A percentile compares a stretch with the other conserved stretches of the same genome.
Evolutionary conservation across 176 grass and related monocot species (phyloP).

Genomic region (Hsuehochloa calcarea): DNA sequence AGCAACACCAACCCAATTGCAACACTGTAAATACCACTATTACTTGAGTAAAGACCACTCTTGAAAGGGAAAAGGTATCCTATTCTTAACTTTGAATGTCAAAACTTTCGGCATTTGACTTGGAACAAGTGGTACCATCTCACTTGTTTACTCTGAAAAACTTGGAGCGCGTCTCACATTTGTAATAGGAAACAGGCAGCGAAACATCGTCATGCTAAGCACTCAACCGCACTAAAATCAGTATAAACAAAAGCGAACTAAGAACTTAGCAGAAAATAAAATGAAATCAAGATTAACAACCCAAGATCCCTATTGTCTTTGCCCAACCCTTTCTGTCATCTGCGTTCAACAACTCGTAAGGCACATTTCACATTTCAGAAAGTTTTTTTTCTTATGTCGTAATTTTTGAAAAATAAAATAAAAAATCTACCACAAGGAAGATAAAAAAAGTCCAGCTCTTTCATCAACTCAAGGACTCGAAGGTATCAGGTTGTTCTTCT

Average conservation of each 20-base stretch:
- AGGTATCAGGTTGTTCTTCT: no score
- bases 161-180: slow-evolving; percentile 21
- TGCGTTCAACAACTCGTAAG: slow-evolving; percentile 5
- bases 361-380: background rate
- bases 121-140: slow-evolving; percentile 15
- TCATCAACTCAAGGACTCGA: no score
- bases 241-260: background rate
- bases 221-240: slow-evolving; percentile 28
- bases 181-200: slow-evolving; percentile 5
- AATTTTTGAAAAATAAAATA: no score
- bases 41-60: background rate
- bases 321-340: background rate
- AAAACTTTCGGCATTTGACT: slow-evolving; percentile 37
- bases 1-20: background rate
- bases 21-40: background rate
- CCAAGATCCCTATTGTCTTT: background rate
- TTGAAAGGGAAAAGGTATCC: background rate
- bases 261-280: background rate
- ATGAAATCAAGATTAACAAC: background rate
- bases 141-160: slow-evolving; percentile 14
- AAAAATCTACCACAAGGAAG: accelerated
- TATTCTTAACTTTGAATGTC: slow-evolving; percentile 8
- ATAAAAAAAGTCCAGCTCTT: no score
- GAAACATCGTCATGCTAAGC: slow-evolving; percentile 31
- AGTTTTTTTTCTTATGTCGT: background rate